Conservation (phyloP, 1,284 basidiomycete species). For the Apiotrichum domesticum region DNA sequence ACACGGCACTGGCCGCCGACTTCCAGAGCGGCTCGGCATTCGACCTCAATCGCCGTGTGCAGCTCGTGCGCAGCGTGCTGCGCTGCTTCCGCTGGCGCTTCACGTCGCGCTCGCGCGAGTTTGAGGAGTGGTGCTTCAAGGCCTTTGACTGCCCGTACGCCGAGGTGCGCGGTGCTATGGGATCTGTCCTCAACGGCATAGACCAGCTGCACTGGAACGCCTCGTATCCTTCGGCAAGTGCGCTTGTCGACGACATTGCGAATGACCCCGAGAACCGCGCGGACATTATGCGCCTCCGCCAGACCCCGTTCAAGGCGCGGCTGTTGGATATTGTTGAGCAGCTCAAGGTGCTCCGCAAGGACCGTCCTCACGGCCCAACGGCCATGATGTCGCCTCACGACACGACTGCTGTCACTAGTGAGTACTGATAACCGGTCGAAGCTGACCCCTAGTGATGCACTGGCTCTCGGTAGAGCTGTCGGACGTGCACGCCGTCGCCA, state of each 20-base stretch:
- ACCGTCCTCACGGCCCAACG: conserved; percentile 75
- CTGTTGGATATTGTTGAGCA: conserved; percentile 55
- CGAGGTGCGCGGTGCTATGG: conserved; percentile 70
- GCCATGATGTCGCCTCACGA: conserved; percentile 82
- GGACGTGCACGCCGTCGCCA: conserved; percentile 65
- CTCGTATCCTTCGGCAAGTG: conserved; percentile 60
- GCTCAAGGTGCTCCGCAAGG: conserved; percentile 62
- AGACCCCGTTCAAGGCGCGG: conserved; percentile 56
- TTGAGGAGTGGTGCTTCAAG: conserved; percentile 64
- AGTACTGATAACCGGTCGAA: too few relatives aligned
- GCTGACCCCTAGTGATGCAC: conserved; percentile 52
- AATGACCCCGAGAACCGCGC: conserved; percentile 51
- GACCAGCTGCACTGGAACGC: conserved; percentile 67
- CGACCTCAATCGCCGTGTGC: conserved; percentile 48
- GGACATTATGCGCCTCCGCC: conserved; percentile 69
- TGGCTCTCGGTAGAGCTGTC: conserved; percentile 69
- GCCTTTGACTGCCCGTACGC: conserved; percentile 75
- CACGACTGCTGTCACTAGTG: conserved; percentile 60
- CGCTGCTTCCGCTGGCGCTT: conserved; percentile 73
- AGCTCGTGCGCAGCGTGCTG: conserved; percentile 52
- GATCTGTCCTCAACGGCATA: conserved; percentile 61
- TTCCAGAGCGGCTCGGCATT: conserved; percentile 72
- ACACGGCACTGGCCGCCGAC: conserved; percentile 61
- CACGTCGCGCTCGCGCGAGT: conserved; percentile 60
- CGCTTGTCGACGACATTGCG: conserved; percentile 61